Evolutionary conservation across 2,329 filamentous ascomycete genomes (phyloP).

Genomic region (Aspergillus fijiensis): DNA sequence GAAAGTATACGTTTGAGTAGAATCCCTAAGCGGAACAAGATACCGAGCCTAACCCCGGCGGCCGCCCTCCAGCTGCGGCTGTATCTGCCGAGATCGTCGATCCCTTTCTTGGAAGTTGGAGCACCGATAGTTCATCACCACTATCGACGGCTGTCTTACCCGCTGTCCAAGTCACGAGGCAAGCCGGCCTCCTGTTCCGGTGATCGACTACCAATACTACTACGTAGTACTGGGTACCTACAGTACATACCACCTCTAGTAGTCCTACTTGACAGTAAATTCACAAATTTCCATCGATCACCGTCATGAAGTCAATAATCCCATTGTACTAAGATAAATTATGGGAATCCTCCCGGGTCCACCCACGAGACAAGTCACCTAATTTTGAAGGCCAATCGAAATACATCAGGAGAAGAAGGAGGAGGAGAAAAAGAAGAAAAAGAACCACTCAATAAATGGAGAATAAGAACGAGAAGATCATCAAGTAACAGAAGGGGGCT

Average conservation of each 20-base stretch:
- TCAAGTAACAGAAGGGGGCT: slow-evolving; percentile 16
- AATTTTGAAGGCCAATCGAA: slow-evolving; percentile 19
- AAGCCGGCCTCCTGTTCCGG: neutral
- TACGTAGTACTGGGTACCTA: no score
- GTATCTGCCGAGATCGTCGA: neutral
- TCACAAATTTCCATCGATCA: neutral
- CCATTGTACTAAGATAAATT: slow-evolving; percentile 4
- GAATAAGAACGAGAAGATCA: slow-evolving; percentile 10
- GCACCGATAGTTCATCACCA: neutral
- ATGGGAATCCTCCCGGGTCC: neutral
- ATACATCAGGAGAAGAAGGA: slow-evolving; percentile 24
- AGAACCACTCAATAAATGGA: slow-evolving; percentile 4
- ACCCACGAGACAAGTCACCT: slow-evolving; percentile 1
- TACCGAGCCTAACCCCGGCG: neutral
- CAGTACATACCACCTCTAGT: no score
- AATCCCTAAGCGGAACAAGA: neutral
- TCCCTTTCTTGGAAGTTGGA: neutral
- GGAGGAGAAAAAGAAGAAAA: slow-evolving; percentile 11
- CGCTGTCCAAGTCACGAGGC: neutral
- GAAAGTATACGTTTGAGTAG: no score
- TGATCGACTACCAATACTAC: neutral
- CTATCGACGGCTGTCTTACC: slow-evolving; percentile 3
- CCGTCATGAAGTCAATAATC: slow-evolving; percentile 6
- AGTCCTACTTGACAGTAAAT: no score
- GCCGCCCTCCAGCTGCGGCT: neutral